These are phyloP conservation scores for Thielaviopsis ethacetica DNA, from an alignment of 2,329 filamentous ascomycete species.

Conservation along the genomic window DNA sequence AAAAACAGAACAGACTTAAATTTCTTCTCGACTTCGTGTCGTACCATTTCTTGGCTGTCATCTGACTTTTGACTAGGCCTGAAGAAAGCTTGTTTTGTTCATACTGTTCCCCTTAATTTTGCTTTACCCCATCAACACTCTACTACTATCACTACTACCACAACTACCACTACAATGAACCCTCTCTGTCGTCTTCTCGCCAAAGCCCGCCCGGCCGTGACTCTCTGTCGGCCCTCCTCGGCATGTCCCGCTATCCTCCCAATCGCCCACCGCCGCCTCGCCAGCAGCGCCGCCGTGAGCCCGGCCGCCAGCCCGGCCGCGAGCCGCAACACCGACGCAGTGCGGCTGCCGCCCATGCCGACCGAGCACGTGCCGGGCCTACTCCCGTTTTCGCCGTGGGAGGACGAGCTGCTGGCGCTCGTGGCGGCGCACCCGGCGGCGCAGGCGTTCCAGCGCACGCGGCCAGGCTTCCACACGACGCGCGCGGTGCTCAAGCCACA, in stretches of 20 bases:
- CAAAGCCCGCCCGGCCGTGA: background rate
- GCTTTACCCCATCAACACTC: no score
- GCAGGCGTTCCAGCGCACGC: background rate
- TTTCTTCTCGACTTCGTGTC: background rate
- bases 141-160: background rate
- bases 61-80: background rate
- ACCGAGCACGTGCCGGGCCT: background rate
- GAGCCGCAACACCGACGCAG: no score
- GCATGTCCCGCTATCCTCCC: background rate
- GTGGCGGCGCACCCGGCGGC: background rate
- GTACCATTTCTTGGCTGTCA: background rate
- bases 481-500: conserved; percentile 1
- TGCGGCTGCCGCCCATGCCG: background rate
- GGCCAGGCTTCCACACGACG: background rate
- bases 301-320: background rate
- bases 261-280: background rate
- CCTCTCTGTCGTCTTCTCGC: background rate
- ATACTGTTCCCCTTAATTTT: no score
- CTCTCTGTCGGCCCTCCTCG: background rate
- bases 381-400: background rate
- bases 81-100: background rate
- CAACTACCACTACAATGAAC: background rate
- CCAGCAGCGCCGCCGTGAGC: background rate
- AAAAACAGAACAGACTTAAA: no score
- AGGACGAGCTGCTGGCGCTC: background rate